phyloP scores from a whole-genome alignment of 2,329 filamentous ascomycete species.

The Onygena corvina region DNA sequence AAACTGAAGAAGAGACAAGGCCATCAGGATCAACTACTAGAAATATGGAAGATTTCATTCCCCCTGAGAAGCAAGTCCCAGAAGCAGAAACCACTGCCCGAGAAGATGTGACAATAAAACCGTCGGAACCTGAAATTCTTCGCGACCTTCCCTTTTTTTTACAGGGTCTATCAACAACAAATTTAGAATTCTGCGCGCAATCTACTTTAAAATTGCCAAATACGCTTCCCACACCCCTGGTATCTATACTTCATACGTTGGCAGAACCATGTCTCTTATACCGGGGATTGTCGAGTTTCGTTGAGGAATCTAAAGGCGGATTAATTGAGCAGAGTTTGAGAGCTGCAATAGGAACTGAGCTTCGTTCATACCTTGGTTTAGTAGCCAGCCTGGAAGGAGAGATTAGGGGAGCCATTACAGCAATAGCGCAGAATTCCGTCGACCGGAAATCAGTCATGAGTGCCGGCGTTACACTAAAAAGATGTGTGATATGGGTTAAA shows the following conservation, averaged over 20 bases:
- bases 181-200: slow-evolving; percentile 60
- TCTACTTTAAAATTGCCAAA: slow-evolving; percentile 62
- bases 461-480: slow-evolving; percentile 81
- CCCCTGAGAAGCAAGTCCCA: slow-evolving; percentile 14
- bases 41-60: slow-evolving; percentile 8
- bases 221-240: slow-evolving; percentile 67
- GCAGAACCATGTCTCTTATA: slow-evolving; percentile 93
- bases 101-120: slow-evolving; percentile 10
- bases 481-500: slow-evolving; percentile 93
- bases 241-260: slow-evolving; percentile 76
- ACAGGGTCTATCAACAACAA: slow-evolving; percentile 79
- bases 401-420: slow-evolving; percentile 67
- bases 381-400: slow-evolving; percentile 89
- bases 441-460: slow-evolving; percentile 60
- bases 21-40: slow-evolving; percentile 11
- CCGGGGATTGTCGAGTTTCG: slow-evolving; percentile 64
- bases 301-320: slow-evolving; percentile 67
- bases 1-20: slow-evolving; percentile 16
- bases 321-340: slow-evolving; percentile 86
- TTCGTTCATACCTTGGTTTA: slow-evolving; percentile 78
- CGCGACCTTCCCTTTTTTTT: slow-evolving; percentile 84
- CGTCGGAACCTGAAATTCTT: slow-evolving; percentile 50
- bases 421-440: slow-evolving; percentile 45
- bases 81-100: slow-evolving; percentile 11
- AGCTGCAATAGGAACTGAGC: slow-evolving; percentile 70